These are phyloP conservation scores for Boletus insuetus DNA, from an alignment of 768 basidiomycete genomes.

Conservation along the genomic window DNA sequence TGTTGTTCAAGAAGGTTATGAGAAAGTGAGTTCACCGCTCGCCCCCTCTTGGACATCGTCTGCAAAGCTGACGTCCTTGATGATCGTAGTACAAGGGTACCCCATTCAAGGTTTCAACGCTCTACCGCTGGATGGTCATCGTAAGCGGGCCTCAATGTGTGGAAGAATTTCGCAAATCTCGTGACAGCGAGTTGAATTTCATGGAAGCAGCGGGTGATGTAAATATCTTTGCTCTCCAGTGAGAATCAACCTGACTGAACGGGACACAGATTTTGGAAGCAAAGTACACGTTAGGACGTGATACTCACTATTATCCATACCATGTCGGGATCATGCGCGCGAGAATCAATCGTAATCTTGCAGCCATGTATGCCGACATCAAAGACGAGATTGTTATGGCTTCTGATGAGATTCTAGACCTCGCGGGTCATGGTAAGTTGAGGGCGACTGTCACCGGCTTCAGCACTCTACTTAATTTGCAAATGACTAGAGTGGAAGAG, in stretches of 20 bases:
- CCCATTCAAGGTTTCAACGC: conserved; percentile 30
- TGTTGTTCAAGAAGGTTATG: conserved; percentile 33
- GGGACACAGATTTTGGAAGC: conserved; percentile 33
- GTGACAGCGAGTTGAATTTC: conserved; percentile 40
- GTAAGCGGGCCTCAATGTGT: conserved; percentile 30
- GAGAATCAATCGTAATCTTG: conserved; percentile 39
- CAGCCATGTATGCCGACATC: conserved; percentile 36
- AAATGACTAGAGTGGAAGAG: conserved; percentile 13
- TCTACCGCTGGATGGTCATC: conserved; percentile 41
- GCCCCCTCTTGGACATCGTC: neutral
- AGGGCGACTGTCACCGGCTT: no score
- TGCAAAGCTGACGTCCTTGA: neutral
- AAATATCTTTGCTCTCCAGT: neutral
- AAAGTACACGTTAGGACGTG: conserved; percentile 36
- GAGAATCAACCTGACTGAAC: neutral
- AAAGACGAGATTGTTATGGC: conserved; percentile 43
- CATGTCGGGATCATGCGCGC: conserved; percentile 31
- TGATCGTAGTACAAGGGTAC: conserved; percentile 25
- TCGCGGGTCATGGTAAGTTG: conserved; percentile 15
- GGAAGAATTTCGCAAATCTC: conserved; percentile 40
- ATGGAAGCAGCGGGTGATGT: conserved; percentile 18
- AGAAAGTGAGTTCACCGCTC: conserved; percentile 20
- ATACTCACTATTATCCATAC: conserved; percentile 29
- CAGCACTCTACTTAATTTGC: neutral
- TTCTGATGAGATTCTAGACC: conserved; percentile 36